These are phyloP conservation scores for Nasturtium officinale DNA, from an alignment of 345 rosid species.

Conservation along the genomic window DNA sequence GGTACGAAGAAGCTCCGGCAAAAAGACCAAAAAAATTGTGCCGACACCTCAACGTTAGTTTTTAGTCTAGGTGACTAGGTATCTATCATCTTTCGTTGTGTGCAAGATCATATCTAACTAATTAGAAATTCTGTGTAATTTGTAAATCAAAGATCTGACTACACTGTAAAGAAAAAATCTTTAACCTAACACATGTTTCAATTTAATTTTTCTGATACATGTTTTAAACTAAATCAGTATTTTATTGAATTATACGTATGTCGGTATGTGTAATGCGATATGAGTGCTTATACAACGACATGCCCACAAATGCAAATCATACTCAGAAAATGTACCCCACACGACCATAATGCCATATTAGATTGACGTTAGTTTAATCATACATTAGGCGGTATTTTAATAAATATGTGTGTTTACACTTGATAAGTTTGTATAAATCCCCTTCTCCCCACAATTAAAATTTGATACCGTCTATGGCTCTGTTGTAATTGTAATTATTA, in stretches of 20 bases:
- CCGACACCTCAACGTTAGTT: too few species aligned
- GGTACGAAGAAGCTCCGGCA: too few species aligned
- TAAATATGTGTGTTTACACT: conserved; percentile 27
- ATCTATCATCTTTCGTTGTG: too few species aligned
- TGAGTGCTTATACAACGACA: conserved; percentile 15
- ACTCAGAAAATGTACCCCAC: conserved; percentile 21
- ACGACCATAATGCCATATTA: conserved; percentile 2
- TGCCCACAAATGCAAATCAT: background rate
- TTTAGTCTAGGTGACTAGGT: too few species aligned
- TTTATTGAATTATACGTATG: background rate
- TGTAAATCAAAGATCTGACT: background rate
- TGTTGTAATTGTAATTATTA: background rate
- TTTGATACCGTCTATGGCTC: background rate
- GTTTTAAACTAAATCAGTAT: background rate
- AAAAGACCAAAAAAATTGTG: too few species aligned
- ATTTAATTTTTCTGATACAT: background rate
- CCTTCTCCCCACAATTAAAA: background rate
- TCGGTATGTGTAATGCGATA: conserved; percentile 7
- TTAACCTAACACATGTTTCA: background rate
- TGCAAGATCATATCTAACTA: too few species aligned
- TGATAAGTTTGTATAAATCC: too few species aligned
- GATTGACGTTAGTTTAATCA: background rate
- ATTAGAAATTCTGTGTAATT: too few species aligned
- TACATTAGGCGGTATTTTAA: conserved; percentile 3
- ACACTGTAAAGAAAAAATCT: background rate